A percentile compares a stretch with the other conserved stretches of the same genome.
Evolutionary conservation across 768 basidiomycete genomes (phyloP).

Genomic region (Crucibulum laeve): DNA sequence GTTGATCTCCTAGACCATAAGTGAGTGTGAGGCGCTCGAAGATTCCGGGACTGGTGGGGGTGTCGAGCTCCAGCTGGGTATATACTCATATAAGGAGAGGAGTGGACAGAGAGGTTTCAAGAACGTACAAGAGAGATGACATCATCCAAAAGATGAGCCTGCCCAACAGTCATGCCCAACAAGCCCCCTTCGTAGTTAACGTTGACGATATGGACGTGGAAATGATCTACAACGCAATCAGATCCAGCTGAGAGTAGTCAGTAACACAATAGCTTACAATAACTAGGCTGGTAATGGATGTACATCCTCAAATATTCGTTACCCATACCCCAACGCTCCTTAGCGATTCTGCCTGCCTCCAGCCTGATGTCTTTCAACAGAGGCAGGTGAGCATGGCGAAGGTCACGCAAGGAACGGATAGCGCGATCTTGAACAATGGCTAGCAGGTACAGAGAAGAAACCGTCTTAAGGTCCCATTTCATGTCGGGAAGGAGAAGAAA

Average conservation of each 20-base stretch:
- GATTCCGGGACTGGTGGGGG: slow-evolving; percentile 45
- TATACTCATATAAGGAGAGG: not conserved
- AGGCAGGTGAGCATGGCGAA: slow-evolving; percentile 56
- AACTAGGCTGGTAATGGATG: slow-evolving; percentile 94
- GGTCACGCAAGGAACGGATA: slow-evolving; percentile 74
- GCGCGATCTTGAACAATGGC: slow-evolving; percentile 62
- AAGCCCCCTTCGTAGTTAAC: slow-evolving; percentile 54
- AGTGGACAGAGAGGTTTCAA: not conserved
- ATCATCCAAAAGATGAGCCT: slow-evolving; percentile 91
- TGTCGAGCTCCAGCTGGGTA: slow-evolving; percentile 55
- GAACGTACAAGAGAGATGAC: slow-evolving; percentile 73
- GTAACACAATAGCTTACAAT: slow-evolving; percentile 59
- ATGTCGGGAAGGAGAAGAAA: slow-evolving; percentile 91
- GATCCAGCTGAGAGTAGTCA: not conserved
- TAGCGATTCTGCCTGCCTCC: slow-evolving; percentile 47
- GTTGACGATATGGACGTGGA: slow-evolving; percentile 92
- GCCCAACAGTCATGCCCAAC: slow-evolving; percentile 78
- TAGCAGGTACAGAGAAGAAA: slow-evolving; percentile 81
- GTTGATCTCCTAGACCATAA: slow-evolving; percentile 80
- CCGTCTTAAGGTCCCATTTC: slow-evolving; percentile 87
- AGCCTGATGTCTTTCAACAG: slow-evolving; percentile 64
- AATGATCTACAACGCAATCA: slow-evolving; percentile 59
- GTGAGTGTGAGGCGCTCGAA: slow-evolving; percentile 74
- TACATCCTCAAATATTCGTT: slow-evolving; percentile 68
- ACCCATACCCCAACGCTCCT: slow-evolving; percentile 63